phyloP scores from a whole-genome alignment of 768 basidiomycete genomes.

The Mycena capillaripes region DNA sequence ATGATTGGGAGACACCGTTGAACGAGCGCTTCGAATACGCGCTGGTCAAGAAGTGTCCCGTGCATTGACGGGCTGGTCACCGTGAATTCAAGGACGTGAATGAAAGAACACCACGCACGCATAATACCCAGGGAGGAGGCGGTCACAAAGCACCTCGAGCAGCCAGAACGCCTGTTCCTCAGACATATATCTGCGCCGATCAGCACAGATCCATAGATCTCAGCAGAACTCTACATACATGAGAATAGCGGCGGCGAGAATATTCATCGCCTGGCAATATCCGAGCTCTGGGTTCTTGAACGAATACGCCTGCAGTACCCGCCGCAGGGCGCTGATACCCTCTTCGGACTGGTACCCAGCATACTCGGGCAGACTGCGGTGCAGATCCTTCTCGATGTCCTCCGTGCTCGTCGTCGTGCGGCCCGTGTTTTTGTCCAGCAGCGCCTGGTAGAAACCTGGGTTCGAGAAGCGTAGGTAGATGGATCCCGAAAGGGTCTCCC shows the following conservation, averaged over 20 bases:
- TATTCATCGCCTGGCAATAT: constrained; percentile 99
- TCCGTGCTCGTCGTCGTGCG: constrained; percentile 91
- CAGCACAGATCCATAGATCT: background rate
- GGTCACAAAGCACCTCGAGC: constrained; percentile 93
- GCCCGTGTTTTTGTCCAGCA: constrained; percentile 84
- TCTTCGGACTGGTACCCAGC: constrained; percentile 94
- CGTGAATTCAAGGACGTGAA: constrained; percentile 20
- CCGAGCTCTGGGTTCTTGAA: constrained; percentile 94
- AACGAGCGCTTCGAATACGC: constrained; percentile 96
- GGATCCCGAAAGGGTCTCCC: constrained; percentile 97
- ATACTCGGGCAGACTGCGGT: constrained; percentile 96
- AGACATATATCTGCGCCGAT: constrained; percentile 87
- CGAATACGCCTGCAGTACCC: constrained; percentile 95
- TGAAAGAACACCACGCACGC: constrained; percentile 66
- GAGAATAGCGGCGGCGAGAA: constrained; percentile 94
- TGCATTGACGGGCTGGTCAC: constrained; percentile 92
- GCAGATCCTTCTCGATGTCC: constrained; percentile 98
- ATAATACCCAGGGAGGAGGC: constrained; percentile 97
- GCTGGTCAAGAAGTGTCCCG: constrained; percentile 97
- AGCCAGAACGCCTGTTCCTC: constrained; percentile 99
- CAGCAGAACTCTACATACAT: constrained; percentile 66
- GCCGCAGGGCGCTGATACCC: constrained; percentile 86
- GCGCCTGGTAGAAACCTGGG: constrained; percentile 83
- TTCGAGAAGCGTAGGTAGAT: constrained; percentile 90
- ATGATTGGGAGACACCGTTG: constrained; percentile 92